phyloP scores from a whole-genome alignment of 805 yeast species.

The Wickerhamiella vanderwaltii region DNA sequence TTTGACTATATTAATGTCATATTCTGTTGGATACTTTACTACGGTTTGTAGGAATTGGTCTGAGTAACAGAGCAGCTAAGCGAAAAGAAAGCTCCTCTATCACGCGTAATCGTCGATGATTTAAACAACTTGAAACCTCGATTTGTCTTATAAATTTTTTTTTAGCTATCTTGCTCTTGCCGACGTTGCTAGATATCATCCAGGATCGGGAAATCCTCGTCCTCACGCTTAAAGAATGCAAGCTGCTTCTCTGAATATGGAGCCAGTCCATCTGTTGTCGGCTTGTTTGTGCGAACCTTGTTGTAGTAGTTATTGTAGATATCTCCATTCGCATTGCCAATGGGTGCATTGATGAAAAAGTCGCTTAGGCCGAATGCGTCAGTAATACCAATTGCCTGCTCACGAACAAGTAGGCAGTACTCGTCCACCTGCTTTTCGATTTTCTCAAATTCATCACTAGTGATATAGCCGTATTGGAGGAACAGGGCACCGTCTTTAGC shows the following conservation, averaged over 20 bases:
- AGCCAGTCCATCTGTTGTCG: slow-evolving; percentile 37
- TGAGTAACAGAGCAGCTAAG: too few species aligned
- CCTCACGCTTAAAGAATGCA: slow-evolving; percentile 25
- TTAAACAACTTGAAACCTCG: too few species aligned
- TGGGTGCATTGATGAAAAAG: slow-evolving; percentile 65
- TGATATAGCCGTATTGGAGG: slow-evolving; percentile 47
- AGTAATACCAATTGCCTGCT: slow-evolving; percentile 62
- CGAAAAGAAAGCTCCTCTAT: too few species aligned
- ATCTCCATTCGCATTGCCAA: slow-evolving; percentile 73
- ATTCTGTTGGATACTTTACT: too few species aligned
- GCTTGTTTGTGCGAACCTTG: slow-evolving; percentile 43
- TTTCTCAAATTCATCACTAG: slow-evolving; percentile 36
- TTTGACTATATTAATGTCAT: too few species aligned
- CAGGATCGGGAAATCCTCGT: slow-evolving; percentile 14
- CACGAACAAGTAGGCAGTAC: slow-evolving; percentile 43
- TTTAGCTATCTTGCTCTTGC: too few species aligned
- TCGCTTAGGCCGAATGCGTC: slow-evolving; percentile 79
- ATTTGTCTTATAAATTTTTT: too few species aligned
- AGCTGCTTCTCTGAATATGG: slow-evolving; percentile 34
- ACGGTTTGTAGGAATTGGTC: too few species aligned
- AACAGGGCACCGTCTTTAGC: slow-evolving; percentile 64
- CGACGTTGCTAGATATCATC: slow-evolving; percentile 17
- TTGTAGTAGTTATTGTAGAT: slow-evolving; percentile 66
- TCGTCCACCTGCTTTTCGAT: slow-evolving; percentile 34
- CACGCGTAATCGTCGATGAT: too few species aligned